Evolutionary conservation across 208 protist genomes (phyloP).

Genomic region (Giardia duodenalis): DNA sequence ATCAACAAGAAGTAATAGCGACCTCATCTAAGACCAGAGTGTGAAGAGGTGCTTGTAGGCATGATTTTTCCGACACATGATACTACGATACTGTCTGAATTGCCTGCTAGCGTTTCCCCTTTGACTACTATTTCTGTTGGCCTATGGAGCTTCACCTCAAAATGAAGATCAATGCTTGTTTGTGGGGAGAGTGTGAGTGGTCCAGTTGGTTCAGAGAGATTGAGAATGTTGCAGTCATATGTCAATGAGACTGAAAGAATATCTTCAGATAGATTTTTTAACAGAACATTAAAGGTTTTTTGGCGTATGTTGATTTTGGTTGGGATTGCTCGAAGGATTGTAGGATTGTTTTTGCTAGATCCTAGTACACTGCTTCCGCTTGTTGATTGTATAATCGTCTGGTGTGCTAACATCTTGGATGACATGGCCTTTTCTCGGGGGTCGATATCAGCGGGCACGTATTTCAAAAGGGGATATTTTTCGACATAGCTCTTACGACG

Average conservation of each 20-base stretch:
- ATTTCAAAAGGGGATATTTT: not conserved
- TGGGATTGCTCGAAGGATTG: not conserved
- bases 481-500: not conserved
- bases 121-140: not conserved
- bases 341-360: not conserved
- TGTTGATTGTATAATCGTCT: not conserved
- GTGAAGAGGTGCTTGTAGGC: no score
- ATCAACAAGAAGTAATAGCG: no score
- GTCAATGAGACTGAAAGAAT: not conserved
- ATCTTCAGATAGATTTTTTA: not conserved
- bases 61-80: not conserved
- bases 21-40: no score
- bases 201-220: not conserved
- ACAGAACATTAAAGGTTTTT: not conserved
- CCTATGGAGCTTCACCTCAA: not conserved
- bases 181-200: not conserved
- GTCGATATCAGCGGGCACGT: not conserved
- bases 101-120: not conserved
- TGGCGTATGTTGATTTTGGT: not conserved
- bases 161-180: not conserved
- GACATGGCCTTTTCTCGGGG: not conserved
- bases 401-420: not conserved
- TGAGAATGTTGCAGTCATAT: not conserved
- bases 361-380: not conserved
- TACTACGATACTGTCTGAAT: not conserved